These are phyloP conservation scores for Morella rubra DNA, from an alignment of 306 rosid genomes.

Conservation along the genomic window DNA sequence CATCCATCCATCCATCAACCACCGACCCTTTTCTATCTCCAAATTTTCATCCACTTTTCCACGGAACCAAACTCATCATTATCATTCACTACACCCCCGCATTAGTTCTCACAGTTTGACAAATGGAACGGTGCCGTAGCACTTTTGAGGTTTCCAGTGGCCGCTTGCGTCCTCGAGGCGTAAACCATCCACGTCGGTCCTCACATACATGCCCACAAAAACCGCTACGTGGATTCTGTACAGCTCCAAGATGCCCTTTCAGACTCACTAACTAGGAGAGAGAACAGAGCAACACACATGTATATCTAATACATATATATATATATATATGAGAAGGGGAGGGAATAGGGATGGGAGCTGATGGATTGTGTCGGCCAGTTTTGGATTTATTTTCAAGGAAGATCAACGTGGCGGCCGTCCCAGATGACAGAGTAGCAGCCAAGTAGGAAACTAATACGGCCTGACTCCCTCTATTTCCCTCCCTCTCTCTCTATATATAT, in stretches of 20 bases:
- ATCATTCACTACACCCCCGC: background rate
- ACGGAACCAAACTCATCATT: constrained; percentile 13
- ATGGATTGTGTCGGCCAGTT: constrained; percentile 88
- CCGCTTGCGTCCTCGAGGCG: constrained; percentile 26
- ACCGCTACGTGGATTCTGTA: constrained; percentile 36
- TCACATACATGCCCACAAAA: constrained; percentile 26
- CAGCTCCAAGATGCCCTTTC: constrained; percentile 14
- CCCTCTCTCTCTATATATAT: constrained; percentile 2
- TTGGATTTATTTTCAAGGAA: constrained; percentile 68
- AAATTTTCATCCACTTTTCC: constrained; percentile 36
- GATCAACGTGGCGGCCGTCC: constrained; percentile 87
- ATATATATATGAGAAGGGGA: background rate
- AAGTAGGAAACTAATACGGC: constrained; percentile 57
- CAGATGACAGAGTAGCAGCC: constrained; percentile 77
- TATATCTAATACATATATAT: background rate
- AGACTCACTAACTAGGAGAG: background rate
- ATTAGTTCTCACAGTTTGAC: constrained; percentile 30
- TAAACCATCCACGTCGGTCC: constrained; percentile 35
- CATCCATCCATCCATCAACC: background rate
- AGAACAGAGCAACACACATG: background rate
- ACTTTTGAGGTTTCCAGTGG: no score
- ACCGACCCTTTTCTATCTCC: constrained; percentile 45
- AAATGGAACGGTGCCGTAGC: background rate
- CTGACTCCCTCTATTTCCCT: constrained; percentile 1
- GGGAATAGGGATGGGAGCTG: constrained; percentile 31